phyloP scores from a whole-genome alignment of 2,329 filamentous ascomycete genomes.

The Penicillium capsulatum region DNA sequence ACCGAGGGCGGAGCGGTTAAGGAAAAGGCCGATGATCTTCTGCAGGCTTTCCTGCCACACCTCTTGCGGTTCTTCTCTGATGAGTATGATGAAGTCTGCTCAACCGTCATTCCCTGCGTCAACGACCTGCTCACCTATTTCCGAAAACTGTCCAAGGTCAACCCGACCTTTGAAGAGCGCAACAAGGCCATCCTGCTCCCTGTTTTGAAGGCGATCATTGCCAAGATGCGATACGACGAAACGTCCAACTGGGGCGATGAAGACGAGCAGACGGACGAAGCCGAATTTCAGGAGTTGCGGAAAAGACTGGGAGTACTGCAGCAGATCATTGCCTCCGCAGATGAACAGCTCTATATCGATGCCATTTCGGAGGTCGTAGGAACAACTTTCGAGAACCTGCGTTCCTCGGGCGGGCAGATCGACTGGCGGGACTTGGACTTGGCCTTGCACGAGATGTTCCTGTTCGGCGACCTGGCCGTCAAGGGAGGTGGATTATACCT shows the following conservation, averaged over 20 bases:
- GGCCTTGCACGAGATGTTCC: conserved; percentile 88
- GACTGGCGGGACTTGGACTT: conserved; percentile 96
- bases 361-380: conserved; percentile 84
- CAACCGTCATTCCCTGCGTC: conserved; percentile 86
- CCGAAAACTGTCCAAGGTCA: conserved; percentile 67
- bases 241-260: conserved; percentile 90
- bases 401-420: conserved; percentile 67
- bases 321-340: conserved; percentile 84
- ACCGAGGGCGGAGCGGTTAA: conserved; percentile 58
- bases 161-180: conserved; percentile 61
- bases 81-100: conserved; percentile 97
- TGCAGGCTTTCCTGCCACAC: conserved; percentile 76
- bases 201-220: conserved; percentile 84
- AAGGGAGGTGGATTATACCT: conserved; percentile 79
- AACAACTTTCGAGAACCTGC: conserved; percentile 76
- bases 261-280: conserved; percentile 92
- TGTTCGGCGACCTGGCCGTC: conserved; percentile 92
- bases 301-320: conserved; percentile 87
- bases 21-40: conserved; percentile 71
- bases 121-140: conserved; percentile 90
- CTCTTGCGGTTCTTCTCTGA: conserved; percentile 93
- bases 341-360: conserved; percentile 83
- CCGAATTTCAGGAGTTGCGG: conserved; percentile 91
- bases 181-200: conserved; percentile 81
- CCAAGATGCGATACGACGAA: conserved; percentile 97